Base-by-base conservation (phyloP, 148 eudicot species). In the Dianthus caryophyllus region DNA sequence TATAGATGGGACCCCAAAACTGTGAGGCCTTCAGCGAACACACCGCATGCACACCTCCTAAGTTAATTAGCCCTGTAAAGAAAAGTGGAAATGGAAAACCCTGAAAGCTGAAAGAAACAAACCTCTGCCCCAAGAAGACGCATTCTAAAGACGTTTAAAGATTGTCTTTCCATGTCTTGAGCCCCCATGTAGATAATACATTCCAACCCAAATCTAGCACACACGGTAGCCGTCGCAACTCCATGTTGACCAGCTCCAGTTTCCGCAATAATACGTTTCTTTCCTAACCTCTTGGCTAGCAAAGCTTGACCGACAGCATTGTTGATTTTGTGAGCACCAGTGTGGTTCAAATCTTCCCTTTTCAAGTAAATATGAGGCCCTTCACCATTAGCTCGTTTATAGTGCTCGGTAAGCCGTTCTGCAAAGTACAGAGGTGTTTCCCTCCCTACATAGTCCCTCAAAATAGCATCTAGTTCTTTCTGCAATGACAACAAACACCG, bases 201-300 rank as follows among this genome's bases (percentile, higher is more conserved):
- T 18, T 82, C 59, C 83, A 90, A 82, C 0, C 99, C 99, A 86
- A 94, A 94, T 36, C 96, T 77, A 44, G 99, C 99, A 80, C 99
- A 94, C 48, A 94, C 97, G 14, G 97, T 94, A 64, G 99, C 97
- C 14, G 97, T 90, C 20, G 99, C 99, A 76, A 94, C 99, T 47
- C 99, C 99, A 77, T 94, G 99, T 73, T 94, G 99, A 65, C 99
- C 99, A 49, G 99, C 99, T 65, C 99, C 99, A 63, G 97, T 94
- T 80, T 94, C 99, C 61, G 99, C 99, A 59, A 94, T 94, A 47
- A 94, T 90, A 44, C 99, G 97, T 59, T 84, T 67, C 78, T 94
- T 94, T 9, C 99, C 99, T 53, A 94, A 74, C 26, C 80, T 82
- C 75, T 86, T 90, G 43, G 99, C 99, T 54, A 94, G 94, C 77